Conservation (phyloP, 2,329 filamentous ascomycete genomes). For the Pestalotiopsis sp. region DNA sequence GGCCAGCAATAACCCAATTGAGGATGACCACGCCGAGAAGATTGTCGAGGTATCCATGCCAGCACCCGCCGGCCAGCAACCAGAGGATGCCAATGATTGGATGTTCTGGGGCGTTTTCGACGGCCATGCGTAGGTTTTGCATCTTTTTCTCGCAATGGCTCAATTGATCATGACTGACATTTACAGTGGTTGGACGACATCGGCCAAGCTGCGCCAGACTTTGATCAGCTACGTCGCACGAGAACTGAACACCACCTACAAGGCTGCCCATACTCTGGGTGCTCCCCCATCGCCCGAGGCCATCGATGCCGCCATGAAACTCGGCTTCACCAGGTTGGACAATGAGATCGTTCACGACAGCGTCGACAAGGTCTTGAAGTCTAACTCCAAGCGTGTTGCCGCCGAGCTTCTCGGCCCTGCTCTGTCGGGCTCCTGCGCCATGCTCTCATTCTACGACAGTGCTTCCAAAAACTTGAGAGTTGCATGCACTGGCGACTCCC, state of each 20-base stretch:
- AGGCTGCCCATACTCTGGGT: constrained; percentile 63
- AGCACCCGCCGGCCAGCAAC: constrained; percentile 38
- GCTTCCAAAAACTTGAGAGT: constrained; percentile 85
- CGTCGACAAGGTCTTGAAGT: constrained; percentile 87
- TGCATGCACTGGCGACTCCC: constrained; percentile 94
- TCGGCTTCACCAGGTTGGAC: constrained; percentile 85
- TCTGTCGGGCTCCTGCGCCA: constrained; percentile 93
- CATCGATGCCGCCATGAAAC: constrained; percentile 90
- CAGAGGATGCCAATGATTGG: constrained; percentile 77
- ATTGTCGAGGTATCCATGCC: constrained; percentile 84
- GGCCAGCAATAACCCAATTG: constrained; percentile 95
- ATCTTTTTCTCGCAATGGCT: neutral
- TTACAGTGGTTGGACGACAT: constrained; percentile 91
- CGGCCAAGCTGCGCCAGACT: constrained; percentile 89
- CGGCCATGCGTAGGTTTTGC: constrained; percentile 78
- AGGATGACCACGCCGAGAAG: constrained; percentile 98
- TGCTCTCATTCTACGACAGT: constrained; percentile 95
- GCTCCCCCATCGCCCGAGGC: constrained; percentile 75
- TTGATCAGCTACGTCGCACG: constrained; percentile 91
- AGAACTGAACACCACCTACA: constrained; percentile 92
- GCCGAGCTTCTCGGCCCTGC: constrained; percentile 92
- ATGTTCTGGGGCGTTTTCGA: constrained; percentile 99
- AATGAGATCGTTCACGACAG: constrained; percentile 94
- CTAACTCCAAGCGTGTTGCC: constrained; percentile 85
- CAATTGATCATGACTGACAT: constrained; percentile 15